Evolutionary conservation across 345 rosid genomes (phyloP), one percentile per base, ranked within the genome.

Genomic region (Citrus glauca): DNA sequence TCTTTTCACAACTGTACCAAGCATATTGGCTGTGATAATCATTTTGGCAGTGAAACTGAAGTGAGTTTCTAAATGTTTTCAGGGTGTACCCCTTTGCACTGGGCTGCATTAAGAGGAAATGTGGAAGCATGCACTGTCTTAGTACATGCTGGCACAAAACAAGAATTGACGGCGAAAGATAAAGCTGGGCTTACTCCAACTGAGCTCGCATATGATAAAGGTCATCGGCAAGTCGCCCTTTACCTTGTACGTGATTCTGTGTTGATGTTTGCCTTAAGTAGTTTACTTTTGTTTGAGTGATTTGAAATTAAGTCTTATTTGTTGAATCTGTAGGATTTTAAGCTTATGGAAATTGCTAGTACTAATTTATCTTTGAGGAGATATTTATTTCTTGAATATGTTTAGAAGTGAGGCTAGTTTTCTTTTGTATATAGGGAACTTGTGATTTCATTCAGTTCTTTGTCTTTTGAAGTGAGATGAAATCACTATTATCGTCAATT

Each of bases 51-150:
- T 70, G 25, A 27, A 5, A 81, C 30, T 30, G 32, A 63, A 73
- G 66, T 73, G 40, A 13, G 56, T 69, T 5, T 73, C 50, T 60
- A 22, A 66, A 76, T 78, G 77, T 80, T 72, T 73, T 78, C 81
- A 96, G 99, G 99, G 68, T 94, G 97, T 82, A 94, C 98, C 38
- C 99, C 99, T 72, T 87, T 94, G 88, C 99, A 96, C 77, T 94
- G 97, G 98, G 99, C 99, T 74, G 97, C 86, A 37, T 53, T 90
- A 71, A 85, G 84, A 81, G 97, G 95, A 82, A 89, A 92, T 82
- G 85, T 85, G 30, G 99, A 96, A 85, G 95, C 92, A 38, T 91
- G 90, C 84, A 80, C 93, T 64, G 83, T 94, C 74, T 97, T 96
- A 69, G 94, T 92, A 57, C 98, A 91, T 87, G 93, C 97, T 68